Evolutionary conservation across 345 rosid genomes (phyloP), one percentile per base, ranked within the genome.

Genomic region (Dipteronia dyeriana): DNA sequence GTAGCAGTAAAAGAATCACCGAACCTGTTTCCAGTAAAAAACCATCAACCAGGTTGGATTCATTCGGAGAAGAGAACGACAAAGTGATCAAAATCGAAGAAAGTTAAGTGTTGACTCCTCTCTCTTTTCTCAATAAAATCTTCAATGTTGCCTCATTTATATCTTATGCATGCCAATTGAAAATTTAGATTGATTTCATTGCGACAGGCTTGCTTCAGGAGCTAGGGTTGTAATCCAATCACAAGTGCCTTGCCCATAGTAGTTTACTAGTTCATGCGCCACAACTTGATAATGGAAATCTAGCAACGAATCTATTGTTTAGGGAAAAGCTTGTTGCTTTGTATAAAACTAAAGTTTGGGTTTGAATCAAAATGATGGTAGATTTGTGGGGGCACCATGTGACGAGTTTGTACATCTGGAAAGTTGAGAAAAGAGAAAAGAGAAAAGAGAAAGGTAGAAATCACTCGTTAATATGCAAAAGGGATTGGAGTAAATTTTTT

Each of bases 181-280:
- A 67, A 71, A 17, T 56, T 47, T n/a, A 66, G 49, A 22, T 29
- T 20, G 8, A 19, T 51, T 72, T 85, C 67, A 66, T 75, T 43
- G 22, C 75, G 80, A 80, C 97, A 96, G 99, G 88, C 98, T 96
- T 88, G 97, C 99, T 87, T 96, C 99, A 66, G 99, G 97, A 88
- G 99, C 99, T 62, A 86, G 95, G 80, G 93, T 96, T 88, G 87
- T 90, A 92, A 96, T 96, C 74, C 89, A 96, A 80, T 90, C 99
- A 0, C 90, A 90, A 81, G 85, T 84, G 51, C 81, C 96, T 20
- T 59, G 63, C 10, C 63, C 23, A 2, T 20, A 34, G 38, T 34
- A 34, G 38, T 34, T 31, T 31, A 31, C 34, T 31, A 56, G 23
- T 56, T 4, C 61, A 17, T 56, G 7, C 11, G 5, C 63, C 0